phyloP scores from a whole-genome alignment of 1,139 yeast genomes.

The Geotrichum fermentans region DNA sequence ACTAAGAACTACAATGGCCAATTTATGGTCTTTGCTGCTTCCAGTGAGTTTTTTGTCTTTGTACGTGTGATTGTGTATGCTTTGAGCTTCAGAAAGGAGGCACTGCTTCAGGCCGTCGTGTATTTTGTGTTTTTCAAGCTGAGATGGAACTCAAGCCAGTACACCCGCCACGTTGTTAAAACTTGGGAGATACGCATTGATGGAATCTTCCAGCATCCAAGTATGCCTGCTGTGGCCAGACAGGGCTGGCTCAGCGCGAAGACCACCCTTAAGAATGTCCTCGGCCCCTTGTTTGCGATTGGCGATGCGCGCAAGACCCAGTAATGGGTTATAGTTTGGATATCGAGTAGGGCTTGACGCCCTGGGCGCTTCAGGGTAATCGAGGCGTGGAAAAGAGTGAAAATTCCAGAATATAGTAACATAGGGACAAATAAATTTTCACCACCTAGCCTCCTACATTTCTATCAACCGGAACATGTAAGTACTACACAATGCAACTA shows the following conservation, averaged over 20 bases:
- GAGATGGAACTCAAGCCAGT: constrained; percentile 70
- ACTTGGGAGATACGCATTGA: constrained; percentile 69
- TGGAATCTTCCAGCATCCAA: constrained; percentile 52
- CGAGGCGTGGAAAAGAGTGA: background rate
- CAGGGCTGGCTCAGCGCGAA: constrained; percentile 59
- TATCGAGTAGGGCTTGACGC: background rate
- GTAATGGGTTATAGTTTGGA: background rate
- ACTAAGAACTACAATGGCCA: constrained; percentile 60
- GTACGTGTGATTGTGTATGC: constrained; percentile 45
- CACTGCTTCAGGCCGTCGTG: constrained; percentile 55
- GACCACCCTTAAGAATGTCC: constrained; percentile 41
- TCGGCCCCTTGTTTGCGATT: constrained; percentile 23
- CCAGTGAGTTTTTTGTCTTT: constrained; percentile 59
- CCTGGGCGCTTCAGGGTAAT: background rate
- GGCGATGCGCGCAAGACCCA: constrained; percentile 15
- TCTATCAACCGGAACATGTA: too few relatives aligned
- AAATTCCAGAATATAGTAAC: background rate
- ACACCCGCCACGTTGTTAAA: constrained; percentile 67
- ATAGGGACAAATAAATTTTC: background rate
- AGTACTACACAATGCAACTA: too few relatives aligned
- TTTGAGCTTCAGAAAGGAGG: constrained; percentile 57
- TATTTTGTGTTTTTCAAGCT: constrained; percentile 68
- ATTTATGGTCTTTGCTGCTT: constrained; percentile 68
- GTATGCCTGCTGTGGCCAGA: constrained; percentile 55
- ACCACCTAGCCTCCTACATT: too few relatives aligned